Conservation (phyloP, 345 rosid genomes). For the Turnera subulata region DNA sequence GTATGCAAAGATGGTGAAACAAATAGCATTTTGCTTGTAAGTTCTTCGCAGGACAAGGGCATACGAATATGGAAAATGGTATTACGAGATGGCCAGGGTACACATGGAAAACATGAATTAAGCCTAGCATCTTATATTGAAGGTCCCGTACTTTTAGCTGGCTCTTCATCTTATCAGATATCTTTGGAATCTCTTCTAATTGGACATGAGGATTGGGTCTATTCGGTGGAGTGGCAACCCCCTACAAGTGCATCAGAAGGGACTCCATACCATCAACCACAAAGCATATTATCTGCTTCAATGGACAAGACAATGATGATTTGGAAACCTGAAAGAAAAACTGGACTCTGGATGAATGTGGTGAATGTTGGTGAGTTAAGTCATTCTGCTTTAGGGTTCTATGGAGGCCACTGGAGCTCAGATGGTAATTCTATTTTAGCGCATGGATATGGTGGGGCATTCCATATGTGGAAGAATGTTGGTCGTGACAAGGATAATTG, state of each 20-base stretch:
- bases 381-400: conserved; percentile 95
- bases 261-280: conserved; percentile 47
- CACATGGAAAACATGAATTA: conserved; percentile 45
- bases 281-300: conserved; percentile 79
- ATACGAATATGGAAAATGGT: conserved; percentile 87
- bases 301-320: conserved; percentile 99
- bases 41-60: conserved; percentile 93
- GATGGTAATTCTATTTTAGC: conserved; percentile 67
- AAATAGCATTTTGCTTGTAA: conserved; percentile 65
- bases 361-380: conserved; percentile 94
- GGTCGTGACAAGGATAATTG: conserved; percentile 62
- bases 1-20: conserved; percentile 31
- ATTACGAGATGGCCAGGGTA: conserved; percentile 27
- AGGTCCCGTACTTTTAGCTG: conserved; percentile 73
- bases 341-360: conserved; percentile 94
- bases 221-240: conserved; percentile 95
- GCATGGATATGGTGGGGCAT: conserved; percentile 93
- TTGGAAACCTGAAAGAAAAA: conserved; percentile 86
- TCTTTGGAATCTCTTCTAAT: conserved; percentile 89
- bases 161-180: conserved; percentile 69
- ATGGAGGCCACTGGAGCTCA: conserved; percentile 94
- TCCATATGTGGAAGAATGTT: conserved; percentile 81
- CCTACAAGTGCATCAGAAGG: conserved; percentile 38
- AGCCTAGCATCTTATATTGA: conserved; percentile 80
- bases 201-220: conserved; percentile 98